A percentile compares a stretch with the other conserved stretches of the same genome.
These are phyloP conservation scores for Aspergillus udagawae DNA, from an alignment of 2,329 filamentous ascomycete species.

Conservation along the genomic window DNA sequence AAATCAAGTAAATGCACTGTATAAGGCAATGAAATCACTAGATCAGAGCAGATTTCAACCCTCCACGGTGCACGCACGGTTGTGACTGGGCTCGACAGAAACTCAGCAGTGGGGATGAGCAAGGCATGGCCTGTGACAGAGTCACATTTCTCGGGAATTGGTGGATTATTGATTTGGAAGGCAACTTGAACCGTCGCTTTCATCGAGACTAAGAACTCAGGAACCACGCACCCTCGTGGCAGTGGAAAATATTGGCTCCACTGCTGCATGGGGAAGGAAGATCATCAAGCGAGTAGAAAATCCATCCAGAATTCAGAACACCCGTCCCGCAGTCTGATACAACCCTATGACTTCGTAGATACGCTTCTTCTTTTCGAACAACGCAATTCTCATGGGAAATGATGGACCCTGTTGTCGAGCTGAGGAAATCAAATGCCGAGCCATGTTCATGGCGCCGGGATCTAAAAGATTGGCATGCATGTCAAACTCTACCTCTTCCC, in stretches of 20 bases:
- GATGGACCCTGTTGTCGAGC: neutral
- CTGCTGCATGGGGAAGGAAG: neutral
- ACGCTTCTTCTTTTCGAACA: neutral
- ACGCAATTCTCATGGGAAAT: neutral
- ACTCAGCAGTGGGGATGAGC: neutral
- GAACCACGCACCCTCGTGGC: conserved; percentile 4
- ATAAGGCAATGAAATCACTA: neutral
- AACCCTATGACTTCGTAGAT: neutral
- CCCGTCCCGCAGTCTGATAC: neutral
- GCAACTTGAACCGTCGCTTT: neutral
- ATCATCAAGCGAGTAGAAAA: neutral
- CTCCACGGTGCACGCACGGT: neutral
- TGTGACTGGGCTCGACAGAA: neutral
- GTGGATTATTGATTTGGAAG: conserved; percentile 7
- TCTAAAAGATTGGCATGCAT: neutral
- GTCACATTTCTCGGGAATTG: neutral
- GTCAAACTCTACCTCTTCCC: neutral
- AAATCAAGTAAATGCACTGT: neutral
- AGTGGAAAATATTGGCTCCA: conserved; percentile 1
- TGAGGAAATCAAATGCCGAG: neutral
- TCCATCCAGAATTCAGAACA: neutral
- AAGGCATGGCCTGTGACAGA: neutral
- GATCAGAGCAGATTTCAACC: neutral
- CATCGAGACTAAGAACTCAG: conserved; percentile 3
- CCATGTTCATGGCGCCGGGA: neutral